A percentile compares a stretch with the other conserved stretches of the same genome.
phyloP scores from a whole-genome alignment of 2,329 filamentous ascomycete genomes.

The Neonectria faginata region DNA sequence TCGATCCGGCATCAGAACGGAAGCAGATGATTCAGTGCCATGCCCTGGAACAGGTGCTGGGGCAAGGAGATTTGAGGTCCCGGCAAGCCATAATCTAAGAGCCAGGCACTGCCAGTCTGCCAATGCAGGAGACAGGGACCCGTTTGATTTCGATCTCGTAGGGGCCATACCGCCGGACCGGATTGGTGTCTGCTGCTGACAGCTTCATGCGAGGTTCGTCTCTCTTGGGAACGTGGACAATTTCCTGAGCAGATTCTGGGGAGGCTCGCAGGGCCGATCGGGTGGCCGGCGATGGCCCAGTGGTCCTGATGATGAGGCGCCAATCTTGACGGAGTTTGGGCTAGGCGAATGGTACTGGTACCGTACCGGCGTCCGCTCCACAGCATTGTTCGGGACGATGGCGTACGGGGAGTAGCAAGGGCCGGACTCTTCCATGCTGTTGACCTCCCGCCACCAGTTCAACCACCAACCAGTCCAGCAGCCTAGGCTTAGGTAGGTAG shows the following conservation, averaged over 20 bases:
- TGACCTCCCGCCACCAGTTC: conserved; percentile 5
- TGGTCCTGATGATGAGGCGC: conserved; percentile 20
- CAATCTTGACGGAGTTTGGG: conserved; percentile 5
- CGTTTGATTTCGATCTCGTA: conserved; percentile 29
- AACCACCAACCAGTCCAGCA: conserved; percentile 4
- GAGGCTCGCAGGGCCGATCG: conserved; percentile 17
- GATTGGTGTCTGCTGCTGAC: conserved; percentile 23
- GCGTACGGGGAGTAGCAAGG: conserved; percentile 5
- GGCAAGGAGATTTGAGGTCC: conserved; percentile 21
- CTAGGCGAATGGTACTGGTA: neutral
- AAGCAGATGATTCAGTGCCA: conserved; percentile 27
- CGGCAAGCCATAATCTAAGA: conserved; percentile 19
- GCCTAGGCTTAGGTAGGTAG: neutral
- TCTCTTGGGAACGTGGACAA: conserved; percentile 22
- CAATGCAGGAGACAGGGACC: conserved; percentile 35
- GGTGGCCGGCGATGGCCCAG: conserved; percentile 11
- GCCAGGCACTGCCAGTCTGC: conserved; percentile 23
- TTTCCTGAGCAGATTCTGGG: conserved; percentile 23
- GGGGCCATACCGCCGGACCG: conserved; percentile 21
- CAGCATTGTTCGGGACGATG: conserved; percentile 9
- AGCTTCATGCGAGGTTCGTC: conserved; percentile 17
- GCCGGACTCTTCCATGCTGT: neutral
- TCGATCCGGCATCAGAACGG: conserved; percentile 24
- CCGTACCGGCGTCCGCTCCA: conserved; percentile 10
- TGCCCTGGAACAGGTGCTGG: conserved; percentile 21